A percentile compares a stretch with the other conserved stretches of the same genome.
phyloP scores from a whole-genome alignment of 2,329 filamentous ascomycete genomes.

The Phaeomoniella chlamydospora region DNA sequence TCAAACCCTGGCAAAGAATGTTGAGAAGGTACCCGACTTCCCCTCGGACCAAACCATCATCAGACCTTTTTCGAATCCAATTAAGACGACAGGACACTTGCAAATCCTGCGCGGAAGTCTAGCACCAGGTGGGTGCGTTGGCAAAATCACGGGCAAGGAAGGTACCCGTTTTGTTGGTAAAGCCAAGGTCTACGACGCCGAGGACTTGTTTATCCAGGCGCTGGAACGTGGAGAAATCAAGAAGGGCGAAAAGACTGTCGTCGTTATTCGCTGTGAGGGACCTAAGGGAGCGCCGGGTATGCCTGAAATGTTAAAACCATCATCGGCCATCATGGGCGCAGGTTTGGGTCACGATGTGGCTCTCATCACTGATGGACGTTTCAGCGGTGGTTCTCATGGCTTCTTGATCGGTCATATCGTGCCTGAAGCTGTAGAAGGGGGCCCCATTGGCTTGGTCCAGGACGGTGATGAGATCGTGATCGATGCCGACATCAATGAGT shows the following conservation, averaged over 20 bases:
- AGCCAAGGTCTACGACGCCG: slow-evolving; percentile 55
- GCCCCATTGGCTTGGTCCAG: slow-evolving; percentile 67
- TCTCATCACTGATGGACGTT: slow-evolving; percentile 61
- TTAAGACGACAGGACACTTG: slow-evolving; percentile 58
- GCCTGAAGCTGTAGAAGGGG: slow-evolving; percentile 73
- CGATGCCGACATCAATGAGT: slow-evolving; percentile 58
- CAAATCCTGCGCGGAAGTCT: slow-evolving; percentile 58
- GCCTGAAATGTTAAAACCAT: slow-evolving; percentile 63
- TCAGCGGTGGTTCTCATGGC: slow-evolving; percentile 70
- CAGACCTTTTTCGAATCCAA: slow-evolving; percentile 48
- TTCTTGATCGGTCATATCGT: slow-evolving; percentile 83
- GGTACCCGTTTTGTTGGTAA: slow-evolving; percentile 53
- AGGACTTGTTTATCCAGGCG: slow-evolving; percentile 54
- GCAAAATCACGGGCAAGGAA: slow-evolving; percentile 67
- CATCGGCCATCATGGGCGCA: slow-evolving; percentile 58
- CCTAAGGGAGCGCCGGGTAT: slow-evolving; percentile 62
- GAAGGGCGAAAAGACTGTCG: slow-evolving; percentile 63
- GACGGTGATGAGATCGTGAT: slow-evolving; percentile 73
- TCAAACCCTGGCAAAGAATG: slow-evolving; percentile 43
- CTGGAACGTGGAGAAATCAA: slow-evolving; percentile 55
- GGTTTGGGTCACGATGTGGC: slow-evolving; percentile 56
- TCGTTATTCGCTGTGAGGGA: slow-evolving; percentile 61
- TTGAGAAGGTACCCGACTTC: slow-evolving; percentile 47
- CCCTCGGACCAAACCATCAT: slow-evolving; percentile 57
- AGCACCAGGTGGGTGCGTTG: slow-evolving; percentile 55